A percentile compares a stretch with the other conserved stretches of the same genome.
Evolutionary conservation across 257 asterid species (phyloP).

Genomic region (Solanum arcanum): DNA sequence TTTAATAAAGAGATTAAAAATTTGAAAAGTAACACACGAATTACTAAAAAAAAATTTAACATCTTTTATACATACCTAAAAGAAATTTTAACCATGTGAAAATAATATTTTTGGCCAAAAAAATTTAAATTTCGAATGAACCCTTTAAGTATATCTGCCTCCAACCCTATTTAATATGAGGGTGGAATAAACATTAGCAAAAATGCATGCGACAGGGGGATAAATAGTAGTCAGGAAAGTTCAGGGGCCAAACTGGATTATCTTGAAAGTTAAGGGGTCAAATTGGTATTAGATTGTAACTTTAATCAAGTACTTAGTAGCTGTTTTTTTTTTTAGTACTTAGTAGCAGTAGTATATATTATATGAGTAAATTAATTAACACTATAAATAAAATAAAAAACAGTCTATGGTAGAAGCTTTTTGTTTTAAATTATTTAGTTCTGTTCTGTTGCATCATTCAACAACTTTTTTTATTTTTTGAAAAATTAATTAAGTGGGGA

Average conservation of each 20-base stretch:
- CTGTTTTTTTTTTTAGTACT: not conserved
- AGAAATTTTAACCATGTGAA: too few relatives aligned
- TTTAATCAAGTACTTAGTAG: not conserved
- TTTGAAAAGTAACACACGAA: too few relatives aligned
- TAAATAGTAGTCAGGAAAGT: not conserved
- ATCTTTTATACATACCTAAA: too few relatives aligned
- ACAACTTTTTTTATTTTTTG: not conserved
- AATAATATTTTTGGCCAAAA: too few relatives aligned
- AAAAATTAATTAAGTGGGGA: not conserved
- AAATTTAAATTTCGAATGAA: too few relatives aligned
- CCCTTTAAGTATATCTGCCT: too few relatives aligned
- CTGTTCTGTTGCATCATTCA: not conserved
- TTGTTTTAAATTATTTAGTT: not conserved
- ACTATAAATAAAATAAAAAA: not conserved
- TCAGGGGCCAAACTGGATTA: not conserved
- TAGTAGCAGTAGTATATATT: not conserved
- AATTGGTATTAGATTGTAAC: not conserved
- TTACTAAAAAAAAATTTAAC: accelerated
- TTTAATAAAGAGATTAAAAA: too few relatives aligned
- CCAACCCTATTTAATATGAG: too few relatives aligned
- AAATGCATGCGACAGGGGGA: not conserved
- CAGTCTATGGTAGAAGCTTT: not conserved
- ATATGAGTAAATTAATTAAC: not conserved
- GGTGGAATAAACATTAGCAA: not conserved
- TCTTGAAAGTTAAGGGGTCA: not conserved